Percentiles rank a stretch among this genome's conserved stretches.
These are phyloP conservation scores for Blastocystis sp. DNA, from an alignment of 352 stramenopile genomes.

Conservation along the genomic window DNA sequence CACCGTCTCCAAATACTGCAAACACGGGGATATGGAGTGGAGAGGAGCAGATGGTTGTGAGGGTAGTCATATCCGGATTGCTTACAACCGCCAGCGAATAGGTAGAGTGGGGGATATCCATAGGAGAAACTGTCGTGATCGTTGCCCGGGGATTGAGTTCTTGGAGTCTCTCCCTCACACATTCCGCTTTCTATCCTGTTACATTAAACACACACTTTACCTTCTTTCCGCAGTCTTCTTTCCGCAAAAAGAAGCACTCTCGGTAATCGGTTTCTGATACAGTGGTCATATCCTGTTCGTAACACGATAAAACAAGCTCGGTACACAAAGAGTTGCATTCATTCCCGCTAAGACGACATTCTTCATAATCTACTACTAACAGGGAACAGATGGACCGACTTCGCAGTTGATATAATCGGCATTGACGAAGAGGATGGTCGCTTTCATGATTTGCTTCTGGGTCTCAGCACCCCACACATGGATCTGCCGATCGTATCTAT, in stretches of 20 bases:
- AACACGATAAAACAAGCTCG: background rate
- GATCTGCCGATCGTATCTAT: slow-evolving; percentile 42
- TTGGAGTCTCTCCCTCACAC: background rate
- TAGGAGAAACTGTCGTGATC: background rate
- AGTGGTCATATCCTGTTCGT: background rate
- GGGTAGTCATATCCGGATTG: background rate
- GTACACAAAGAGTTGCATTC: slow-evolving; percentile 36
- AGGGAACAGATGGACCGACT: background rate
- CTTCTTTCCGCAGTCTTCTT: background rate
- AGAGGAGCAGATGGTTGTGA: background rate
- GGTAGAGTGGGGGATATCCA: background rate
- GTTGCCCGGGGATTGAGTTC: slow-evolving; percentile 25
- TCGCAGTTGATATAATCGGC: background rate
- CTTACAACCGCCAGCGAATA: background rate
- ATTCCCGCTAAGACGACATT: slow-evolving; percentile 35
- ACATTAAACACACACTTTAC: background rate
- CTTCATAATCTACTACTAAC: slow-evolving; percentile 5
- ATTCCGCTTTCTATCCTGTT: background rate
- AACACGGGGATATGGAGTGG: background rate
- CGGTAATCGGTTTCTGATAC: background rate
- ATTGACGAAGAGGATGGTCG: slow-evolving; percentile 23
- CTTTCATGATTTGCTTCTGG: slow-evolving; percentile 41
- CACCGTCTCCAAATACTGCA: background rate
- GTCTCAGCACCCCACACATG: slow-evolving; percentile 40
- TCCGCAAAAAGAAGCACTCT: slow-evolving; percentile 28